Conservation (phyloP, 352 stramenopile genomes). For the Pythium guiyangense region DNA sequence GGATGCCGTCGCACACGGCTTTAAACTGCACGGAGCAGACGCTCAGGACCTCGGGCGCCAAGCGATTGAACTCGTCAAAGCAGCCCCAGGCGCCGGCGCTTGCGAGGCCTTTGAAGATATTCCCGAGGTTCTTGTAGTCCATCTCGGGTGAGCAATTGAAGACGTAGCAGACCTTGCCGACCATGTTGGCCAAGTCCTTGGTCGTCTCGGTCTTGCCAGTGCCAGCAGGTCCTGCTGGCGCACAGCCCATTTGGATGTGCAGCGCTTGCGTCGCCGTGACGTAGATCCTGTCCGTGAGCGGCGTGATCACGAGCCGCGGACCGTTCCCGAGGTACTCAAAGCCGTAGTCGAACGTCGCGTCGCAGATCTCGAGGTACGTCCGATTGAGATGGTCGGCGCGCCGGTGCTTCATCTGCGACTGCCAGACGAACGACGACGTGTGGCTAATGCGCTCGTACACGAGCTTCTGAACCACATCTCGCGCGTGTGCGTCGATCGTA, state of each 20-base stretch:
- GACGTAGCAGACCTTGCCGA: slow-evolving; percentile 93
- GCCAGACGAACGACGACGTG: slow-evolving; percentile 87
- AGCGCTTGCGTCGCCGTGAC: slow-evolving; percentile 93
- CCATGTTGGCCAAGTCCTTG: slow-evolving; percentile 91
- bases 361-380: slow-evolving; percentile 85
- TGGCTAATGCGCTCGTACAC: slow-evolving; percentile 79
- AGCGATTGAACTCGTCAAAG: slow-evolving; percentile 96
- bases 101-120: slow-evolving; percentile 95
- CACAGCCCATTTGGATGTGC: slow-evolving; percentile 95
- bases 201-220: slow-evolving; percentile 96
- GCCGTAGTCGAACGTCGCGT: slow-evolving; percentile 91
- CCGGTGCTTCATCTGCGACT: slow-evolving; percentile 91
- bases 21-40: slow-evolving; percentile 95
- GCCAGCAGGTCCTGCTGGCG: slow-evolving; percentile 83
- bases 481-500: slow-evolving; percentile 91
- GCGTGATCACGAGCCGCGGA: slow-evolving; percentile 91
- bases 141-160: slow-evolving; percentile 96
- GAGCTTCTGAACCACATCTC: slow-evolving; percentile 91
- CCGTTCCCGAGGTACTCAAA: slow-evolving; percentile 96
- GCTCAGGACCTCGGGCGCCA: slow-evolving; percentile 90
- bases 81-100: slow-evolving; percentile 92
- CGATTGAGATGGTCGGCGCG: slow-evolving; percentile 36
- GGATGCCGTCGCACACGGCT: slow-evolving; percentile 92
- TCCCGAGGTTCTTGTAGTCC: slow-evolving; percentile 94
- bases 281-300: slow-evolving; percentile 94